These are phyloP conservation scores for Boletus coccyginus DNA, from an alignment of 768 basidiomycete genomes.

Conservation along the genomic window DNA sequence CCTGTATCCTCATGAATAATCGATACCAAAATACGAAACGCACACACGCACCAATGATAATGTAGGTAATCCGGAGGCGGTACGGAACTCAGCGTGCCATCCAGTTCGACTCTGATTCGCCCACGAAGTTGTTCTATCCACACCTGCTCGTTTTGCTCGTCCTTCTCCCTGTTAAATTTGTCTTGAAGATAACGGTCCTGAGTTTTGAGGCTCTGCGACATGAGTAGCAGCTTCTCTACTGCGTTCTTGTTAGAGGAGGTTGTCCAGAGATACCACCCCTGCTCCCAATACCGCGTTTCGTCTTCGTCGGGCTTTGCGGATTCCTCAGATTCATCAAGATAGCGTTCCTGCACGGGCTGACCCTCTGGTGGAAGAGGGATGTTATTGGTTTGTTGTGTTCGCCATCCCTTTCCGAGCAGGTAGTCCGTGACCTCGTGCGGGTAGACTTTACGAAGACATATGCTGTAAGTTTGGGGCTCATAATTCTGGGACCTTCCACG, in stretches of 20 bases:
- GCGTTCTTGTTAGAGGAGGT: conserved; percentile 50
- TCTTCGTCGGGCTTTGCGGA: conserved; percentile 28
- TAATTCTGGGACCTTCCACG: conserved; percentile 48
- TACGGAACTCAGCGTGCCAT: conserved; percentile 30
- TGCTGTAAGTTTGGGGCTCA: conserved; percentile 53
- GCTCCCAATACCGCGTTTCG: conserved; percentile 59
- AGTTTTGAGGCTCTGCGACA: conserved; percentile 51
- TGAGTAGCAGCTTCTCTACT: conserved; percentile 54
- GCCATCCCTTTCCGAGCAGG: conserved; percentile 37
- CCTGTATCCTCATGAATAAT: conserved; percentile 28
- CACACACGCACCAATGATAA: conserved; percentile 38
- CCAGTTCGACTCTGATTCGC: conserved; percentile 22
- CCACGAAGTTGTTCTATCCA: conserved; percentile 29
- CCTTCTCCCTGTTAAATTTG: conserved; percentile 41
- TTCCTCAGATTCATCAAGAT: conserved; percentile 10
- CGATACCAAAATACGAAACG: conserved; percentile 3
- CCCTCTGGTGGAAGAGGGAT: conserved; percentile 69
- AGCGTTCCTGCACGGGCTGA: conserved; percentile 39
- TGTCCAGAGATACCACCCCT: conserved; percentile 76
- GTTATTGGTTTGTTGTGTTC: conserved; percentile 44
- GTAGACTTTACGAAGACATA: conserved; percentile 66
- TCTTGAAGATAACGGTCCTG: conserved; percentile 40
- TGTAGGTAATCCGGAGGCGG: conserved; percentile 21
- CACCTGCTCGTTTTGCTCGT: conserved; percentile 52
- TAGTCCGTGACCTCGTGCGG: conserved; percentile 62